Base-by-base conservation (phyloP, 805 yeast genomes). In the Saccharomycopsis sp. region DNA sequence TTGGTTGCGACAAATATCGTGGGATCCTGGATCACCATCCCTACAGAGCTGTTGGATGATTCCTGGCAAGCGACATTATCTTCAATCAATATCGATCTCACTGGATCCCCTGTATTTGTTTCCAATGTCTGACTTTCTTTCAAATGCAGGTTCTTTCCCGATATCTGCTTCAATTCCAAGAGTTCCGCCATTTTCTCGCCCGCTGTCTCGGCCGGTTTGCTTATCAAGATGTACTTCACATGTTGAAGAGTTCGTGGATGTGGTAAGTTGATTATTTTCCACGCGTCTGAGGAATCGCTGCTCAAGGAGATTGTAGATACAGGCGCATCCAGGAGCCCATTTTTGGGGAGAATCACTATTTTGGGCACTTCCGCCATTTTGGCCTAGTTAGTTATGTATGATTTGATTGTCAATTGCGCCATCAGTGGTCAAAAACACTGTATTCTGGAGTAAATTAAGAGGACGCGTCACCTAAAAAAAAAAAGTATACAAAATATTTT, bases 11-110 rank as follows among this genome's bases (percentile, higher is more conserved):
- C 57, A 23, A 34, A 50, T 3, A 60, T 52, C 1, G 56, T 18
- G 0, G 62, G 62, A 34, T 59, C 58, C 34, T 40, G 44, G 14
- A 57, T 18, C 8, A 59, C 20, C 2, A 52, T 16, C 1, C 62
- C 62, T 16, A 7, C n/a, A 16, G 24, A 20, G 12, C 15, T 15
- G 7, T 16, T 21, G 15, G 34, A 18, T 24, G n/a, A 8, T 2
- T 9, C 23, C 23, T 29, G 34, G 12, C 46, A 18, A 3, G 41
- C 21, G 5, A 23, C 1, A 16, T 14, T 23, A 8, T 34, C 20
- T 41, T 57, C 60, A 9, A 57, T 53, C 12, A 57, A 29, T 3
- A 57, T 34, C 3, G 51, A 50, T 41, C 44, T 57, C 2, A 57
- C 34, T 20, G 54, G 41, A 34, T 50, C 23, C 12, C 57, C 60